Evolutionary conservation across 345 rosid species (phyloP), one percentile per base, ranked within the genome.

Genomic region (Psidium friedrichsthalianum): DNA sequence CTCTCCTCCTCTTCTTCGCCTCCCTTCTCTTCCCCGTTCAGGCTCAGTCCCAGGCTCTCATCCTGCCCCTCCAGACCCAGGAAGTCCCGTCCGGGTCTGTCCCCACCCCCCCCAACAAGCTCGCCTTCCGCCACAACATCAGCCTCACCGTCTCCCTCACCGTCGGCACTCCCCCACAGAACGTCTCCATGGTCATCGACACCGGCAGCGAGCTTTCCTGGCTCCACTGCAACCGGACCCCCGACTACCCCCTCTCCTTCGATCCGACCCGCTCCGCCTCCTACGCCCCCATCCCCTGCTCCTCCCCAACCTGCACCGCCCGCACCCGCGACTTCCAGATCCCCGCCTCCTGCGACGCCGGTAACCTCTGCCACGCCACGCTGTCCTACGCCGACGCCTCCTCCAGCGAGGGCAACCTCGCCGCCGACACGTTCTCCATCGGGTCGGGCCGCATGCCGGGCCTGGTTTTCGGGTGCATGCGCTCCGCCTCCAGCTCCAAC

Each of bases 131-230:
- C 87, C 98, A 94, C 87, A 96, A 96, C 84, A 94, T 95, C 22
- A 93, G 92, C 88, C 95, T 96, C 87, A 92, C 96, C 10, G 96
- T 94, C 56, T 89, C 94, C 64, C 91, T 96, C 83, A 86, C 96
- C 42, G 96, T 92, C 51, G 99, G 99, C 36, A 93, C 96, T 13
- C 99, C 98, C 29, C 98, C 99, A 16, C 98, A 96, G 86, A 95
- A 93, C 86, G 94, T 94, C 82, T 90, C 99, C 87, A 91, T 96
- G 96, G 99, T 94, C 56, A 86, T 96, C 53, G 98, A 96, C 93
- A 96, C 99, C 8, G 98, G 99, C 25, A 94, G 98, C 84, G 99
- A 96, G 86, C 98, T 95, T 88, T 92, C 98, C 25, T 96, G 99
- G 99, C 92, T 96, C 51, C 94, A 90, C n/a, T 96, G 99, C 87